Conservation (phyloP, 1,284 basidiomycete species). For the Athelia sp. region DNA sequence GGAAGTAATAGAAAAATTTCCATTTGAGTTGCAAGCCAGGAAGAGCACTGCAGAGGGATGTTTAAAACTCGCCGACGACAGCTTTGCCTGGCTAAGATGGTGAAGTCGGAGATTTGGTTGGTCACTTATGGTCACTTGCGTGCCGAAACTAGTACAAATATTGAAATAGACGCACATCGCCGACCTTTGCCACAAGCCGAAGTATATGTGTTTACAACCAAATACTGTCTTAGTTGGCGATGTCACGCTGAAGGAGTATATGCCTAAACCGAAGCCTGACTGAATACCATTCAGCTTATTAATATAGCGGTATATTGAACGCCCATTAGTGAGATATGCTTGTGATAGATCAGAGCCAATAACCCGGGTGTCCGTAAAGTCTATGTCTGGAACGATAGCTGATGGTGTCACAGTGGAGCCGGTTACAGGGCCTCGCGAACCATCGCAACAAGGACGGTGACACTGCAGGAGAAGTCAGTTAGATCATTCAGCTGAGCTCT, state of each 20-base stretch:
- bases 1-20: conserved; percentile 62
- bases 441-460: conserved; percentile 41
- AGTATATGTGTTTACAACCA: conserved; percentile 79
- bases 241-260: conserved; percentile 74
- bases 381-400: too few relatives aligned
- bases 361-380: too few relatives aligned
- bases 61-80: conserved; percentile 71
- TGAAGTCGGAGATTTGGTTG: conserved; percentile 70
- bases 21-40: conserved; percentile 74
- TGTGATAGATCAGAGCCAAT: too few relatives aligned
- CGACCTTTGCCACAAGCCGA: conserved; percentile 39
- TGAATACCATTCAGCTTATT: conserved; percentile 23
- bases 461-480: conserved; percentile 25
- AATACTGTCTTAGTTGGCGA: conserved; percentile 66
- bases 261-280: conserved; percentile 61
- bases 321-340: too few relatives aligned
- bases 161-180: neutral
- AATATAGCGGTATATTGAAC: too few relatives aligned
- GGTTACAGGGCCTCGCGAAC: conserved; percentile 30
- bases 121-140: too few relatives aligned
- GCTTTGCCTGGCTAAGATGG: conserved; percentile 68
- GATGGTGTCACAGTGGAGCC: too few relatives aligned
- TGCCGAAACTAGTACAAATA: conserved; percentile 68
- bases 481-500: conserved; percentile 15
- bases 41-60: conserved; percentile 83